These are phyloP conservation scores for Drechslerella coelobrocha DNA, from an alignment of 2,329 filamentous ascomycete genomes.

Conservation along the genomic window DNA sequence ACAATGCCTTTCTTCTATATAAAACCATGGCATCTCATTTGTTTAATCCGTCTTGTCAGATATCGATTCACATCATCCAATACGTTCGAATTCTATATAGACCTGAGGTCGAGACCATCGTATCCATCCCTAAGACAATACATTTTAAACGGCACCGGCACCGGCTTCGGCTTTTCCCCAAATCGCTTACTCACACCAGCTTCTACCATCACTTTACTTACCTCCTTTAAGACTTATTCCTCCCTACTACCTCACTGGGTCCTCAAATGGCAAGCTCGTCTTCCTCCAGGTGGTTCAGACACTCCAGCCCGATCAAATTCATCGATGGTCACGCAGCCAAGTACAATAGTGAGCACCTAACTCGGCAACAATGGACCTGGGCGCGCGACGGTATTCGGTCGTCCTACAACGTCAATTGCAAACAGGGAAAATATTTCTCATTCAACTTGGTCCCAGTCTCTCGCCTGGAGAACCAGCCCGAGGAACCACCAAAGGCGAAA, in stretches of 20 bases:
- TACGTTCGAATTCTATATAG: background rate
- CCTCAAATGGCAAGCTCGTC: conserved; percentile 27
- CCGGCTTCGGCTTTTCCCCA: background rate
- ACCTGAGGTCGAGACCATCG: background rate
- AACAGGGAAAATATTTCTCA: conserved; percentile 29
- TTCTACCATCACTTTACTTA: background rate
- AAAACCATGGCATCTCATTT: conserved; percentile 17
- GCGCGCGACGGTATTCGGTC: conserved; percentile 28
- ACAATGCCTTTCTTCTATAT: conserved; percentile 44
- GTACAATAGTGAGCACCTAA: conserved; percentile 34
- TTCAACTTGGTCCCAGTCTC: conserved; percentile 29
- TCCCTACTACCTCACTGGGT: background rate
- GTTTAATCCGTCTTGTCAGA: conserved; percentile 5
- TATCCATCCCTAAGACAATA: background rate
- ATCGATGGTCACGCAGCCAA: conserved; percentile 22
- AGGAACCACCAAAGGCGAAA: conserved; percentile 14
- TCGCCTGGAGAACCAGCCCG: background rate
- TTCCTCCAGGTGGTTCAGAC: conserved; percentile 16
- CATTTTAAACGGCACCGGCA: background rate
- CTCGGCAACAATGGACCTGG: conserved; percentile 33
- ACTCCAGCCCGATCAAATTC: conserved; percentile 22
- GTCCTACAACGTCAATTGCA: conserved; percentile 28
- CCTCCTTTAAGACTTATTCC: background rate
- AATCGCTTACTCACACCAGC: background rate
- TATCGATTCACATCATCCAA: conserved; percentile 5